Percentiles rank a stretch among this genome's conserved stretches.
These are phyloP conservation scores for Pyrenophora tritici-repentis DNA, from an alignment of 2,329 filamentous ascomycete genomes.

Conservation along the genomic window DNA sequence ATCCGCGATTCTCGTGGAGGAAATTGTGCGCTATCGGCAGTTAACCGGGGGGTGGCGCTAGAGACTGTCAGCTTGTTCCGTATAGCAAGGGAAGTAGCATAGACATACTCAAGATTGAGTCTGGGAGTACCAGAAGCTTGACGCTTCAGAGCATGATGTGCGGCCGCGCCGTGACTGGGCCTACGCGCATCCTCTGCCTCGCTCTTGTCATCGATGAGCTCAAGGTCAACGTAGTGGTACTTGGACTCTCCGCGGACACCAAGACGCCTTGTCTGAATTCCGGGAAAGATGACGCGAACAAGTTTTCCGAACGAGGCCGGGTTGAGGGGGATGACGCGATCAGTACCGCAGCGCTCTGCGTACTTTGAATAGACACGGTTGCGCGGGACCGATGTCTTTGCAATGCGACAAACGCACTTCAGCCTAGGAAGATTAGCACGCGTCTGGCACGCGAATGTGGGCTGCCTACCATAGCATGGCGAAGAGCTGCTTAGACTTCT, in stretches of 20 bases:
- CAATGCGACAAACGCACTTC: slow-evolving; percentile 69
- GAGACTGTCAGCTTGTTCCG: slow-evolving; percentile 21
- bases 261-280: slow-evolving; percentile 87
- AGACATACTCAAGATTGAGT: slow-evolving; percentile 44
- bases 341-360: slow-evolving; percentile 87
- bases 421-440: slow-evolving; percentile 61
- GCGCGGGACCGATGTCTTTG: slow-evolving; percentile 84
- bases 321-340: slow-evolving; percentile 92
- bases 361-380: slow-evolving; percentile 96
- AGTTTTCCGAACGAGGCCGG: slow-evolving; percentile 97
- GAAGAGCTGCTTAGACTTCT: slow-evolving; percentile 83
- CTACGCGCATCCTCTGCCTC: slow-evolving; percentile 33
- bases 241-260: slow-evolving; percentile 97
- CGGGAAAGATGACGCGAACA: slow-evolving; percentile 93
- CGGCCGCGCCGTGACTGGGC: slow-evolving; percentile 25
- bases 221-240: slow-evolving; percentile 80
- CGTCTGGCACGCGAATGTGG: not conserved
- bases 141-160: slow-evolving; percentile 35
- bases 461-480: slow-evolving; percentile 79
- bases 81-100: not conserved
- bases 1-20: slow-evolving; percentile 41
- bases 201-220: slow-evolving; percentile 53
- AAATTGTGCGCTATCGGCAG: slow-evolving; percentile 56
- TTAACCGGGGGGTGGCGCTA: slow-evolving; percentile 51
- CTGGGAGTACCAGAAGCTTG: slow-evolving; percentile 40